These are phyloP conservation scores for Cercospora sojina DNA, from an alignment of 2,329 filamentous ascomycete genomes.

Conservation along the genomic window DNA sequence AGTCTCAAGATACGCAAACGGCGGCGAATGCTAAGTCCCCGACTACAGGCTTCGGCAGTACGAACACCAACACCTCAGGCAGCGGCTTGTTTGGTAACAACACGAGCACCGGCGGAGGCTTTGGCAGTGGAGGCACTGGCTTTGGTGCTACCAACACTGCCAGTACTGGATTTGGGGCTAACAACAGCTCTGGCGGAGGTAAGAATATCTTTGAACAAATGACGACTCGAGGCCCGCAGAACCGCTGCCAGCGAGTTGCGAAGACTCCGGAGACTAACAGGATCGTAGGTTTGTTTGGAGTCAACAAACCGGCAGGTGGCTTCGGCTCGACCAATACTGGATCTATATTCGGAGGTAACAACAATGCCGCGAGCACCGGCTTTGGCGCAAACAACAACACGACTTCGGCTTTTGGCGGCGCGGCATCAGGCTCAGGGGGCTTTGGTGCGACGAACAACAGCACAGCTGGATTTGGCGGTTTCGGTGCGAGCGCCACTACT, in stretches of 20 bases:
- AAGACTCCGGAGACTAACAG: slow-evolving; percentile 12
- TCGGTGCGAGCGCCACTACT: slow-evolving; percentile 49
- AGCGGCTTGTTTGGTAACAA: slow-evolving; percentile 36
- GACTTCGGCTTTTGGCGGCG: slow-evolving; percentile 16
- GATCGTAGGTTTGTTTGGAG: slow-evolving; percentile 38
- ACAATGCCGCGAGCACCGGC: slow-evolving; percentile 40
- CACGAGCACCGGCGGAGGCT: slow-evolving; percentile 28
- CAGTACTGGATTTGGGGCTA: slow-evolving; percentile 41
- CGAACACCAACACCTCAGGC: slow-evolving; percentile 33
- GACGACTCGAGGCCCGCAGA: background rate
- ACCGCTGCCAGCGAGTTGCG: background rate
- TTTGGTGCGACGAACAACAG: slow-evolving; percentile 42
- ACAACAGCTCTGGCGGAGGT: slow-evolving; percentile 35
- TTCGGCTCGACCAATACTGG: slow-evolving; percentile 47
- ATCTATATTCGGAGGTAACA: slow-evolving; percentile 42
- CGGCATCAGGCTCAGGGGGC: slow-evolving; percentile 23
- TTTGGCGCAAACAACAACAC: slow-evolving; percentile 33
- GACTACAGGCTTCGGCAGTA: slow-evolving; percentile 26
- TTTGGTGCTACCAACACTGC: slow-evolving; percentile 28
- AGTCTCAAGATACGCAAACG: slow-evolving; percentile 16
- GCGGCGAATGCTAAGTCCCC: slow-evolving; percentile 32
- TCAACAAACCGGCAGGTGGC: slow-evolving; percentile 49
- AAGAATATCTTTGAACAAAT: slow-evolving; percentile 26
- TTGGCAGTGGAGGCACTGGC: slow-evolving; percentile 29
- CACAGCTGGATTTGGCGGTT: slow-evolving; percentile 29